These are phyloP conservation scores for Litsea cubeba DNA, from an alignment of 164 flowering plant species.

Conservation along the genomic window DNA sequence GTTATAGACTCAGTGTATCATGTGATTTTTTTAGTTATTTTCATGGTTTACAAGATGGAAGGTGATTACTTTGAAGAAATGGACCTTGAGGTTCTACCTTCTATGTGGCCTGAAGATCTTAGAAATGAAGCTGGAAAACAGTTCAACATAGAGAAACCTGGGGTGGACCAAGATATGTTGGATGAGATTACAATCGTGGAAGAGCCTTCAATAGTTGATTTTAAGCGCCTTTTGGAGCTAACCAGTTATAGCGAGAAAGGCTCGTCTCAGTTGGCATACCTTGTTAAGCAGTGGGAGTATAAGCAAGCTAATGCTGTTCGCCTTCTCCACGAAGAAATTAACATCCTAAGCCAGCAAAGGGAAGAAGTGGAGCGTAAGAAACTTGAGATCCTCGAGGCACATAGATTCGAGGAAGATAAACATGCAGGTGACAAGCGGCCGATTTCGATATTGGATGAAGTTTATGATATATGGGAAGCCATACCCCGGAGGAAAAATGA, in stretches of 20 bases:
- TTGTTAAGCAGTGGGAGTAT: constrained; percentile 84
- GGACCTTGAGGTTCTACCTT: constrained; percentile 75
- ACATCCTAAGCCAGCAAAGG: constrained; percentile 64
- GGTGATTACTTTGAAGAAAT: constrained; percentile 50
- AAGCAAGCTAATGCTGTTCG: constrained; percentile 87
- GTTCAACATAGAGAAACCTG: constrained; percentile 74
- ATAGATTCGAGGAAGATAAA: constrained; percentile 66
- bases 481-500: constrained; percentile 50
- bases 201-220: constrained; percentile 69
- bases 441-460: constrained; percentile 66
- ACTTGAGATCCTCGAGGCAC: constrained; percentile 74
- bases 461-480: constrained; percentile 53
- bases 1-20: background rate
- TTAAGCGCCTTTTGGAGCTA: constrained; percentile 74
- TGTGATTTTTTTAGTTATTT: constrained; percentile 10
- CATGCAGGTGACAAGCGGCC: constrained; percentile 64
- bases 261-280: constrained; percentile 65
- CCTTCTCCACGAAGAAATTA: constrained; percentile 84
- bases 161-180: constrained; percentile 69
- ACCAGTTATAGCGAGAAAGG: constrained; percentile 80
- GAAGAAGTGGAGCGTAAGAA: constrained; percentile 73
- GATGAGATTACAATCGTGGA: constrained; percentile 55
- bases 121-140: constrained; percentile 57
- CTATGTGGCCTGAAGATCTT: constrained; percentile 98
- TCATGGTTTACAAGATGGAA: constrained; percentile 63